Evolutionary conservation across 495 filamentous ascomycete genomes (phyloP).

Genomic region (Opeltia flavorubescens): DNA sequence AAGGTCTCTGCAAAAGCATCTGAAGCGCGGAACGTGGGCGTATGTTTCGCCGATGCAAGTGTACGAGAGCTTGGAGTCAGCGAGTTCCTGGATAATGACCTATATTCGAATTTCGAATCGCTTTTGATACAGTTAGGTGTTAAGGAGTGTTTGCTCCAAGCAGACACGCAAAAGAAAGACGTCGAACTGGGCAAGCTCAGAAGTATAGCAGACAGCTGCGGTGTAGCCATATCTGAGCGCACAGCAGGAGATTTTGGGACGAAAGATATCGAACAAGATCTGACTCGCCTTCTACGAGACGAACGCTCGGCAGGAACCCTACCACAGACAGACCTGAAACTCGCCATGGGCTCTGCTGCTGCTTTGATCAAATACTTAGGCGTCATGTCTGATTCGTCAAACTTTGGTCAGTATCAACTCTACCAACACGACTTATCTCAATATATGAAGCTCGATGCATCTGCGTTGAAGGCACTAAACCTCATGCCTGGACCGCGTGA

Average conservation of each 20-base stretch:
- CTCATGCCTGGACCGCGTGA: conserved; percentile 93
- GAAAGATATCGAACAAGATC: conserved; percentile 91
- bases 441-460: conserved; percentile 97
- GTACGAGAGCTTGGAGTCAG: conserved; percentile 91
- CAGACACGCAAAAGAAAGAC: conserved; percentile 68
- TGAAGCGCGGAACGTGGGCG: conserved; percentile 76
- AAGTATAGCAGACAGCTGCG: conserved; percentile 80
- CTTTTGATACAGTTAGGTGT: conserved; percentile 91
- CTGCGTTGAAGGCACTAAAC: conserved; percentile 85
- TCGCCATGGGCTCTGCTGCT: conserved; percentile 91
- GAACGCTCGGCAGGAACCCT: conserved; percentile 63
- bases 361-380: conserved; percentile 93
- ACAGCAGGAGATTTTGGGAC: conserved; percentile 64
- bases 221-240: conserved; percentile 74
- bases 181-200: conserved; percentile 77
- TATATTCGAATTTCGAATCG: conserved; percentile 96
- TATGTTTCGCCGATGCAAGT: conserved; percentile 96
- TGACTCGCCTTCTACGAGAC: conserved; percentile 73
- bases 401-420: conserved; percentile 92
- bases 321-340: conserved; percentile 85
- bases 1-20: conserved; percentile 79
- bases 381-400: conserved; percentile 75
- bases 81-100: conserved; percentile 95
- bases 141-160: conserved; percentile 76
- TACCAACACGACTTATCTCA: conserved; percentile 96